These are phyloP conservation scores for Nicotiana otophora DNA, from an alignment of 257 asterid species.

Conservation along the genomic window DNA sequence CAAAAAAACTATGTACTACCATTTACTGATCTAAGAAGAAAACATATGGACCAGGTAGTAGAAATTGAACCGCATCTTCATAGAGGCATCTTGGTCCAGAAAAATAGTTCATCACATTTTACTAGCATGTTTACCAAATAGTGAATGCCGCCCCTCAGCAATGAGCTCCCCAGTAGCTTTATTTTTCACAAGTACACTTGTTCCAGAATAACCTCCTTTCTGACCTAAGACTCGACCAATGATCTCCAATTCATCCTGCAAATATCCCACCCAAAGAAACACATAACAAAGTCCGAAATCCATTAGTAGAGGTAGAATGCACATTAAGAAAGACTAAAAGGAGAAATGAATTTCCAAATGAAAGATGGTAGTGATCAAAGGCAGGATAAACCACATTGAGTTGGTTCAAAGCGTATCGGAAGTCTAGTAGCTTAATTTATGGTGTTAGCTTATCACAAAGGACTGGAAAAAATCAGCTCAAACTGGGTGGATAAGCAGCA, in stretches of 20 bases:
- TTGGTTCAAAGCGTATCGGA: not conserved
- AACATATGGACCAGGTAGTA: not conserved
- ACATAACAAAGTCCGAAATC: not conserved
- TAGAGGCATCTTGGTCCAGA: not conserved
- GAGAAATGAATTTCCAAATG: not conserved
- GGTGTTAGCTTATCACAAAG: not conserved
- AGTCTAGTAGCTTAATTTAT: not conserved
- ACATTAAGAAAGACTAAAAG: not conserved
- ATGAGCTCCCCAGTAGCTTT: slow-evolving; percentile 65
- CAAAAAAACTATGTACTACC: not conserved
- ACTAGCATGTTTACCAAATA: slow-evolving; percentile 58
- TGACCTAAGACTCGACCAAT: slow-evolving; percentile 43
- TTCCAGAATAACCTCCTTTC: slow-evolving; percentile 54
- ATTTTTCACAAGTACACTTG: slow-evolving; percentile 57
- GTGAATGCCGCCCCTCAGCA: slow-evolving; percentile 84
- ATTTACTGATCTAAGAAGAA: not conserved
- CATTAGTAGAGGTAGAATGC: not conserved
- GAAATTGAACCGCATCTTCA: not conserved
- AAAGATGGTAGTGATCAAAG: not conserved
- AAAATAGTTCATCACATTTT: slow-evolving; percentile 43
- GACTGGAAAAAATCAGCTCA: not conserved
- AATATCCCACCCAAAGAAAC: slow-evolving; percentile 10
- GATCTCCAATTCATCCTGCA: slow-evolving; percentile 84
- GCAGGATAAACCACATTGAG: not conserved
- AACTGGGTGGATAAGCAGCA: not conserved